Base-by-base conservation (phyloP, 164 flowering plant species). In the Vitis rupestris region DNA sequence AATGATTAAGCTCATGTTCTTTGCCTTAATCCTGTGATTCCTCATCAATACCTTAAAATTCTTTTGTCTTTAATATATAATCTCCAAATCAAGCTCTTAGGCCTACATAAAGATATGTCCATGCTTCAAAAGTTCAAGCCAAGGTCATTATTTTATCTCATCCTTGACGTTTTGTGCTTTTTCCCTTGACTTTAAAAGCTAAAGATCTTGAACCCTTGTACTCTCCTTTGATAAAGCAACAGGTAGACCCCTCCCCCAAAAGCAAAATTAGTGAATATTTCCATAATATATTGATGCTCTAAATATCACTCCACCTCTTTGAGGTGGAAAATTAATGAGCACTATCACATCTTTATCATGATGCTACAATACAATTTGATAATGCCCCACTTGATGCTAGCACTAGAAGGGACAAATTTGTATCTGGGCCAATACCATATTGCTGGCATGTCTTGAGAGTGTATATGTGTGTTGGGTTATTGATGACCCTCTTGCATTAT, bases 401-500 rank as follows among this genome's bases (percentile, higher is more conserved):
- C 52, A 50, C 50, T 61, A 17, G 51, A 16, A 19, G n/a, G 16
- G 58, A 47, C 5, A 13, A 12, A 47, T 51, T 3, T 27, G 54
- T 13, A 54, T 55, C 8, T 48, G 63, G 62, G 50, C 68, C 50
- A 6, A 23, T 23, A 9, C 19, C 30, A 9, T 1, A 37, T 13
- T 15, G 11, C 48, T 73, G 30, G 29, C 23, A 3, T 66, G 66
- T 66, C 47, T 3, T 52, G 5, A 19, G 48, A 66, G 51, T n/a
- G 15, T 15, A n/a, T 11, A 15, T 51, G 59, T 14, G 27, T 53
- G 49, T 47, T 14, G 16, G 61, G 66, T 61, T 52, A 54, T 71
- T 58, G 49, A 64, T 51, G 64, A 51, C 50, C 61, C 23, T 17
- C 6, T 29, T 56, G 44, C 70, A 59, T 72, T 53, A 66, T 51